These are phyloP conservation scores for Gastrolobium bilobum DNA, from an alignment of 306 rosid species.

Conservation along the genomic window DNA sequence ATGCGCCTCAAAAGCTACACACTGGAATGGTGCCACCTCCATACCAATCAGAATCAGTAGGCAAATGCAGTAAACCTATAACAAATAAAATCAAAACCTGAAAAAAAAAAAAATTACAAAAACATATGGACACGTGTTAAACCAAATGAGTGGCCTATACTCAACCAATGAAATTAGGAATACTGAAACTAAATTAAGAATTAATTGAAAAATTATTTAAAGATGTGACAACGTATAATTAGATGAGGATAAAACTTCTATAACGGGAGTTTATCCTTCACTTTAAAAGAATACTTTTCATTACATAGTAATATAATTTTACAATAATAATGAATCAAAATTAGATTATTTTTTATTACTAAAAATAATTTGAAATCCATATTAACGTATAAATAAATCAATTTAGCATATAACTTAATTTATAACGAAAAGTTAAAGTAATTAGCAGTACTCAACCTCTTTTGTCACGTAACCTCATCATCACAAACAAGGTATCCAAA, in stretches of 20 bases:
- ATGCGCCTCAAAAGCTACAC: neutral
- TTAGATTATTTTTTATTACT: neutral
- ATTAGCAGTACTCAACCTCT: neutral
- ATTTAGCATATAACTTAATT: neutral
- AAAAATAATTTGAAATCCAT: neutral
- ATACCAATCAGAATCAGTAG: neutral
- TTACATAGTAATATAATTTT: neutral
- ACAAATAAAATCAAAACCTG: neutral
- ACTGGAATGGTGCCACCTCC: neutral
- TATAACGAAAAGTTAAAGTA: neutral
- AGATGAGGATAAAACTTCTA: neutral
- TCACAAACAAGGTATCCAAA: conserved; percentile 37
- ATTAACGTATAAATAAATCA: conserved; percentile 1
- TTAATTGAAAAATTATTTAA: neutral
- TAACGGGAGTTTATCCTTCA: too few species aligned
- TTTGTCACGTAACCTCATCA: conserved; percentile 39
- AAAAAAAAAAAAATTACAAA: neutral
- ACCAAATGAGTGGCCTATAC: conserved; percentile 23
- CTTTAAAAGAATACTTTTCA: neutral
- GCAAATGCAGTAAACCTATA: neutral
- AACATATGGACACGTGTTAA: neutral
- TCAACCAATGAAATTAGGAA: conserved; percentile 1
- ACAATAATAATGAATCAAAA: conserved; percentile 2
- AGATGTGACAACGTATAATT: neutral
- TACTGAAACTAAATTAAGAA: neutral